Percentiles rank a stretch among this genome's conserved stretches.
phyloP scores from a whole-genome alignment of 495 filamentous ascomycete species.

The Penicillium pancosmium region DNA sequence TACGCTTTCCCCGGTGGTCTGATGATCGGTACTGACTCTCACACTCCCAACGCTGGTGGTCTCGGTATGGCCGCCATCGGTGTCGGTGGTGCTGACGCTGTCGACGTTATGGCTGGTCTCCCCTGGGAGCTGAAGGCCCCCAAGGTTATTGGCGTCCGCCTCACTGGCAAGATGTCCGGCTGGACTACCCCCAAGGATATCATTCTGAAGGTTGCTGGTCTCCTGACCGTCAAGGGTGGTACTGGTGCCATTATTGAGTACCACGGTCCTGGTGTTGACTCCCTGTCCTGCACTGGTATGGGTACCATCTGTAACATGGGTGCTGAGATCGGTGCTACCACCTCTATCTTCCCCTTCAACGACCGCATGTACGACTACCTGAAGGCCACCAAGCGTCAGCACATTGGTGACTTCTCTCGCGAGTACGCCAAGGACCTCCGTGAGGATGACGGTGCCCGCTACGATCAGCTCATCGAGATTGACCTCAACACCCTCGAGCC shows the following conservation, averaged over 20 bases:
- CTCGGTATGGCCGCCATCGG: slow-evolving; percentile 95
- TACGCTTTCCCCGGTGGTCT: slow-evolving; percentile 98
- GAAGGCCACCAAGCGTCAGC: slow-evolving; percentile 83
- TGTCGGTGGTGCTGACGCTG: slow-evolving; percentile 98
- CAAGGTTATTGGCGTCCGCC: slow-evolving; percentile 93
- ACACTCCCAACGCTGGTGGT: slow-evolving; percentile 98
- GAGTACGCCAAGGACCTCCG: slow-evolving; percentile 82
- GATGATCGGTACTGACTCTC: slow-evolving; percentile 97
- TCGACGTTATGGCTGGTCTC: slow-evolving; percentile 97
- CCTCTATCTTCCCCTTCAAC: slow-evolving; percentile 98
- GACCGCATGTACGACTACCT: slow-evolving; percentile 97
- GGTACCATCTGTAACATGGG: slow-evolving; percentile 78
- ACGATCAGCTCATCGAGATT: slow-evolving; percentile 95
- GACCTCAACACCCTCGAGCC: slow-evolving; percentile 94
- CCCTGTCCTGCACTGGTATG: slow-evolving; percentile 69
- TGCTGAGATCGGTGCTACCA: slow-evolving; percentile 95
- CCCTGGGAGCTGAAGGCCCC: slow-evolving; percentile 99
- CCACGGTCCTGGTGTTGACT: slow-evolving; percentile 80
- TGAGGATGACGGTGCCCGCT: slow-evolving; percentile 92
- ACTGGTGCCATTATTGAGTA: slow-evolving; percentile 98
- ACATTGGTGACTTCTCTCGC: slow-evolving; percentile 88
- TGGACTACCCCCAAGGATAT: slow-evolving; percentile 98
- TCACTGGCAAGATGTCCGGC: slow-evolving; percentile 86
- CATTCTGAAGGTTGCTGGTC: slow-evolving; percentile 97
- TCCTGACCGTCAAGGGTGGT: slow-evolving; percentile 96